Percentiles rank a stretch among this genome's conserved stretches.
Conservation (phyloP, 768 basidiomycete genomes). For the Naematelia aurantialba region DNA sequence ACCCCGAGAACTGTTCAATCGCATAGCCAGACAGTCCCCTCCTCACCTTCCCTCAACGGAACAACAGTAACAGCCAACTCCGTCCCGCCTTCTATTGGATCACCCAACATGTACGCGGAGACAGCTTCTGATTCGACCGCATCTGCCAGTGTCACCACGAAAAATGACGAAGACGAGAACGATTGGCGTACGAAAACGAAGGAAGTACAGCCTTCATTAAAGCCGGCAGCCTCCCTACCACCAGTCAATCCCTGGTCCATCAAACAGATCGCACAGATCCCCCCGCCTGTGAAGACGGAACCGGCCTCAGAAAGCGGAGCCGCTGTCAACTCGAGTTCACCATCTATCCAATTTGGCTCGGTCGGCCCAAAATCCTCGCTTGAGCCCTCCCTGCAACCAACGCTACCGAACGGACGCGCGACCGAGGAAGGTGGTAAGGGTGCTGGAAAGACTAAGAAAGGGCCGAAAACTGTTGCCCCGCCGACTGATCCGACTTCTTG, state of each 20-base stretch:
- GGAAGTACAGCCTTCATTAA: background rate
- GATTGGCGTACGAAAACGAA: conserved; percentile 23
- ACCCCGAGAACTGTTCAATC: background rate
- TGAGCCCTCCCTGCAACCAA: background rate
- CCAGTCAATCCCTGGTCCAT: conserved; percentile 44
- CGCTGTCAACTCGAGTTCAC: background rate
- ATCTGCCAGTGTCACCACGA: background rate
- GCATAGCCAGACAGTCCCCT: conserved; percentile 1
- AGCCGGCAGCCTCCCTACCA: background rate
- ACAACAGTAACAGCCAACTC: conserved; percentile 7
- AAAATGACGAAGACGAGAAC: conserved; percentile 18
- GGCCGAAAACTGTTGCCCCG: conserved; percentile 5
- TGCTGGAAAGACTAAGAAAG: conserved; percentile 19
- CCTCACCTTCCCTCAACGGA: conserved; percentile 9
- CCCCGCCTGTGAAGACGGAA: background rate
- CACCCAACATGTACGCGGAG: conserved; percentile 5
- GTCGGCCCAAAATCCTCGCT: background rate
- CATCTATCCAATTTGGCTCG: background rate
- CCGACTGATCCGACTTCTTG: conserved; percentile 28
- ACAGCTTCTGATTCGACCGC: conserved; percentile 6
- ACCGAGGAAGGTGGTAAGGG: conserved; percentile 6
- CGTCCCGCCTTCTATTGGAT: conserved; percentile 1
- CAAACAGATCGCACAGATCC: background rate
- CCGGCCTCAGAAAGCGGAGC: background rate
- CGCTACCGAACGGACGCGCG: conserved; percentile 2